A percentile compares a stretch with the other conserved stretches of the same genome.
Evolutionary conservation across 1,284 basidiomycete genomes (phyloP).

Genomic region (Erythrobasidium hasegawianum): DNA sequence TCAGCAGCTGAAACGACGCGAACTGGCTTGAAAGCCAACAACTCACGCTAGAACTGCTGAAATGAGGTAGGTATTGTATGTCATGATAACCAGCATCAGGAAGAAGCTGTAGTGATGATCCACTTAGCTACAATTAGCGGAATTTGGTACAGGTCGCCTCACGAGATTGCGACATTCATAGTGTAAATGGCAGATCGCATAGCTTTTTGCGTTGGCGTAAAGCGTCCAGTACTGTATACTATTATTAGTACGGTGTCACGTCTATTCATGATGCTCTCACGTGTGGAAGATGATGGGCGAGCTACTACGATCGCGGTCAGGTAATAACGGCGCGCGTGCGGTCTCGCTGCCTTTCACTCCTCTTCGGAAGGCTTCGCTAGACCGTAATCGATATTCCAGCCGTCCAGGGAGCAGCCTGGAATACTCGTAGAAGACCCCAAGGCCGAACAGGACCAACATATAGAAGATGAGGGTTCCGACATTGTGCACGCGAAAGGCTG

Average conservation of each 20-base stretch:
- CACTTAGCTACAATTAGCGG: not conserved
- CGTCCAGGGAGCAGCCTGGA: constrained; percentile 12
- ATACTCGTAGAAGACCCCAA: constrained; percentile 28
- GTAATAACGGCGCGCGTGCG: constrained; percentile 5
- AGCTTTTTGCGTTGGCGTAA: not conserved
- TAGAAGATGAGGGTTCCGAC: constrained; percentile 26
- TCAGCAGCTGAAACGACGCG: not conserved
- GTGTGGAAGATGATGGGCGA: constrained; percentile 17
- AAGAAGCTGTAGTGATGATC: constrained; percentile 9
- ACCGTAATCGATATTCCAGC: constrained; percentile 18
- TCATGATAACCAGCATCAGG: constrained; percentile 33
- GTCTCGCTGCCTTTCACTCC: constrained; percentile 8
- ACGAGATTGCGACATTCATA: constrained; percentile 26
- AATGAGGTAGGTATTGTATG: constrained; percentile 32
- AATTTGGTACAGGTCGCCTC: not conserved
- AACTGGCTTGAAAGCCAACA: not conserved
- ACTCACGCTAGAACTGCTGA: constrained; percentile 16
- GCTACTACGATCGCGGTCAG: constrained; percentile 4
- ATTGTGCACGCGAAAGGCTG: constrained; percentile 20
- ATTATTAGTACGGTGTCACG: too few relatives aligned
- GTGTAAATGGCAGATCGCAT: constrained; percentile 15
- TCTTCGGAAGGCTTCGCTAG: constrained; percentile 4
- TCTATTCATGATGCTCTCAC: not conserved
- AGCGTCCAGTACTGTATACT: too few relatives aligned
- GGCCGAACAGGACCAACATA: constrained; percentile 21